Evolutionary conservation across 805 yeast species (phyloP), one percentile per base, ranked within the genome.

Genomic region (Saturnispora gosingensis): DNA sequence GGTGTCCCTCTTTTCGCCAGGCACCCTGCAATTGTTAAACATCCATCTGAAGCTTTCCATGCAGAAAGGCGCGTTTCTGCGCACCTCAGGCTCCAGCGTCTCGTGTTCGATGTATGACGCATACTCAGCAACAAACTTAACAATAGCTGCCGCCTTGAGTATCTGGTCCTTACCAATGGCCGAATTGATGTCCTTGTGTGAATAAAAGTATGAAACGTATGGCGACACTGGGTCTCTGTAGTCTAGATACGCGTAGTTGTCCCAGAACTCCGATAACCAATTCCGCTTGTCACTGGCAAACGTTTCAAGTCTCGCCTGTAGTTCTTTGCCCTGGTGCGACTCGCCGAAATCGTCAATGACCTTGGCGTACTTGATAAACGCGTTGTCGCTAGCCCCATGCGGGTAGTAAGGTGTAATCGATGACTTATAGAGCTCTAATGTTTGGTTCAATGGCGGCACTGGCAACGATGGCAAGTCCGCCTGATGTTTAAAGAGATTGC

Each of bases 211-310:
- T 20, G 96, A 85, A 36, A 88, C 96, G 64, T 82, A 90, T 11
- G 98, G 97, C 27, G 87, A 86, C n/a, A 91, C 86, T 0, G 98
- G 96, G 67, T 88, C 98, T 58, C 93, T 77, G 71, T 88, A 90
- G 40, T 85, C 81, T 73, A 91, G 73, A 69, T 91, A 91, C 20
- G 97, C 96, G 59, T 85, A 87, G 61, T 86, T 85, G 67, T 91
- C 96, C 99, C 99, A 91, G 76, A 84, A 88, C 54, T 80, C 83
- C 45, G 85, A 78, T 61, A 91, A 75, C 99, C 99, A 91, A 67
- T 91, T 91, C 64, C 88, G 83, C 52, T 70, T 72, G 50, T 62
- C 69, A 30, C 69, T 59, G 28, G 91, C 83, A 58, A 80, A 79
- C 25, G 74, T 70, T 36, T 67, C 62, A 49, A 91, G 75, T 54